A percentile compares a stretch with the other conserved stretches of the same genome.
Conservation (phyloP, 176 grass and related monocot species). For the Triticum aestivum region DNA sequence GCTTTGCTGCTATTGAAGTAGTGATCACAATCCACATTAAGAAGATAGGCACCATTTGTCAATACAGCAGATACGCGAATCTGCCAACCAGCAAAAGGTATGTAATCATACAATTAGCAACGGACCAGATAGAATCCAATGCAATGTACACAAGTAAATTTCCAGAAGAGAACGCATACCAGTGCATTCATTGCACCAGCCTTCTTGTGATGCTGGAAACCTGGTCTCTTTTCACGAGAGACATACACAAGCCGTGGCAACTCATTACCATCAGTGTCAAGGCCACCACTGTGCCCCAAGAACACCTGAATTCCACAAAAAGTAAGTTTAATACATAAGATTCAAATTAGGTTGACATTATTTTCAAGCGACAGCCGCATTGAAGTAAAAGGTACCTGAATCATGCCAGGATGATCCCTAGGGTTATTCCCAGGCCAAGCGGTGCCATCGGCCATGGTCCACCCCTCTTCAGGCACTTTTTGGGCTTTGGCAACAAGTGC, state of each 20-base stretch:
- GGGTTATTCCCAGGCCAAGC: conserved; percentile 97
- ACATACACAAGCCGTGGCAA: conserved; percentile 97
- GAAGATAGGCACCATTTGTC: conserved; percentile 98
- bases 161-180: conserved; percentile 44
- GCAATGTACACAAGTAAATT: not conserved
- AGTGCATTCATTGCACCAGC: conserved; percentile 99
- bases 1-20: conserved; percentile 99
- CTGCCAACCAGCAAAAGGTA: conserved; percentile 41
- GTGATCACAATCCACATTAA: conserved; percentile 99
- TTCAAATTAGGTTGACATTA: not conserved
- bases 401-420: conserved; percentile 99
- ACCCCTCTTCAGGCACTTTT: conserved; percentile 97
- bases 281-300: conserved; percentile 94
- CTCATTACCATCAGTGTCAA: conserved; percentile 99
- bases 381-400: conserved; percentile 66
- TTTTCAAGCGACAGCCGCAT: not conserved
- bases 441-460: conserved; percentile 99
- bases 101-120: conserved; percentile 33
- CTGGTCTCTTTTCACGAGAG: conserved; percentile 99
- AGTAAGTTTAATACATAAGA: conserved; percentile 24
- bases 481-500: conserved; percentile 99
- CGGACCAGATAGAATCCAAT: conserved; percentile 5
- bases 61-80: conserved; percentile 98
- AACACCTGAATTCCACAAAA: conserved; percentile 70
- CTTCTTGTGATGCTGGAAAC: conserved; percentile 99